phyloP scores from a whole-genome alignment of 225 moss, liverwort and hornwort species.

The Ulota crispa region DNA sequence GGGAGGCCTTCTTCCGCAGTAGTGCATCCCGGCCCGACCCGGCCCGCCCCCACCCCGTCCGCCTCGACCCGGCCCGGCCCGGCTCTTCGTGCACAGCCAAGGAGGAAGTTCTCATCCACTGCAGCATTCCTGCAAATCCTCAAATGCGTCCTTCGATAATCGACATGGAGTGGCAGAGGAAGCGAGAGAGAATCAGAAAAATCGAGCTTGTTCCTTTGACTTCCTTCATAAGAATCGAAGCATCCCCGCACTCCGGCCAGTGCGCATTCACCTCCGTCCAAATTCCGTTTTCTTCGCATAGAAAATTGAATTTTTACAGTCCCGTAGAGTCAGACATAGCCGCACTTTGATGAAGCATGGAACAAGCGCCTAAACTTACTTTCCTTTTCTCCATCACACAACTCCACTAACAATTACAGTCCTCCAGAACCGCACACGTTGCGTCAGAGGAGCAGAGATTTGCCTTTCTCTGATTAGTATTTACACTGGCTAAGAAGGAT shows the following conservation, averaged over 20 bases:
- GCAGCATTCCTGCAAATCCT: not conserved
- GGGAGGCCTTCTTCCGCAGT: no score
- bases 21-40: no score
- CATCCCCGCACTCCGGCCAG: not conserved
- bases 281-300: not conserved
- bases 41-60: no score
- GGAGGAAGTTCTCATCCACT: constrained; percentile 1
- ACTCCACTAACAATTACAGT: not conserved
- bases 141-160: no score
- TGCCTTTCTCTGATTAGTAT: not conserved
- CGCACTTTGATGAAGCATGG: no score
- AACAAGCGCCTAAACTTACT: not conserved
- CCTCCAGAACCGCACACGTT: not conserved
- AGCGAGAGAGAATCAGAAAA: no score
- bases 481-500: not conserved
- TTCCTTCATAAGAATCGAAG: not conserved
- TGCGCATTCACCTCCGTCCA: not conserved
- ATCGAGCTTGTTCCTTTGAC: not conserved
- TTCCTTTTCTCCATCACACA: not conserved
- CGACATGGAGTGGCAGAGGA: no score
- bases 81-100: not conserved
- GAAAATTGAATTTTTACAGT: no score
- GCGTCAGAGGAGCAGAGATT: no score
- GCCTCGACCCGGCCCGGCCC: no score
- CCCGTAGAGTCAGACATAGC: not conserved